Percentiles rank a stretch among this genome's conserved stretches.
Evolutionary conservation across 805 yeast species (phyloP).

Genomic region (Kazachstania bromeliacearum): DNA sequence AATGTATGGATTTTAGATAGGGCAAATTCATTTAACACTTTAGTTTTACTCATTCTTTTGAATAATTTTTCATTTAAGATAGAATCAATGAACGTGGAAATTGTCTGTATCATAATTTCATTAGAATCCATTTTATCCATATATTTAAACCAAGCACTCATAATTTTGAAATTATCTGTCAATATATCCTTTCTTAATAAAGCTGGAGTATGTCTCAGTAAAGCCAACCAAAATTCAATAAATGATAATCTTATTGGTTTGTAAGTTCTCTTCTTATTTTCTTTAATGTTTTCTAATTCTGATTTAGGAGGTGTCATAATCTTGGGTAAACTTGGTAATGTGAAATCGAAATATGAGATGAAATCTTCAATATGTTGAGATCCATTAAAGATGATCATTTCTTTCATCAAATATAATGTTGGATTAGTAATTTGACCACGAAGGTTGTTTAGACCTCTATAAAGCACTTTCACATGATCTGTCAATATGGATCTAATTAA

Average conservation of each 20-base stretch:
- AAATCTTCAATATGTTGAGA: slow-evolving; percentile 49
- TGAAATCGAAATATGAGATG: slow-evolving; percentile 57
- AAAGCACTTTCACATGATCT: slow-evolving; percentile 51
- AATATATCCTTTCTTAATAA: slow-evolving; percentile 58
- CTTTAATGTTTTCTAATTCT: slow-evolving; percentile 33
- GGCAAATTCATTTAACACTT: slow-evolving; percentile 69
- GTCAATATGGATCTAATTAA: slow-evolving; percentile 42
- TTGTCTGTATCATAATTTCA: slow-evolving; percentile 31
- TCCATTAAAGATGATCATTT: slow-evolving; percentile 40
- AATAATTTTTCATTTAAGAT: slow-evolving; percentile 53
- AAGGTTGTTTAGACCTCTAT: slow-evolving; percentile 52
- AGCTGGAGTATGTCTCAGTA: slow-evolving; percentile 42
- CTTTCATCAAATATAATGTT: slow-evolving; percentile 45
- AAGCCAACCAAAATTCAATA: slow-evolving; percentile 49
- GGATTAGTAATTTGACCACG: slow-evolving; percentile 56
- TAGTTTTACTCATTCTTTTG: slow-evolving; percentile 60
- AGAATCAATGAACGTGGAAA: slow-evolving; percentile 39
- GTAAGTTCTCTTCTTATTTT: slow-evolving; percentile 25
- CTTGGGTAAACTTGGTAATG: slow-evolving; percentile 51
- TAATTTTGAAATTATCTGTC: slow-evolving; percentile 44
- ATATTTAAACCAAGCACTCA: slow-evolving; percentile 60
- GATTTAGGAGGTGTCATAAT: slow-evolving; percentile 44
- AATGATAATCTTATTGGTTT: slow-evolving; percentile 49
- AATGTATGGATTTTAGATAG: slow-evolving; percentile 48
- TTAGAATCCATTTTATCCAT: slow-evolving; percentile 45